Evolutionary conservation across 2,329 filamentous ascomycete species (phyloP), one percentile per base, ranked within the genome.

Genomic region (Torrubiellomyces zombiae): DNA sequence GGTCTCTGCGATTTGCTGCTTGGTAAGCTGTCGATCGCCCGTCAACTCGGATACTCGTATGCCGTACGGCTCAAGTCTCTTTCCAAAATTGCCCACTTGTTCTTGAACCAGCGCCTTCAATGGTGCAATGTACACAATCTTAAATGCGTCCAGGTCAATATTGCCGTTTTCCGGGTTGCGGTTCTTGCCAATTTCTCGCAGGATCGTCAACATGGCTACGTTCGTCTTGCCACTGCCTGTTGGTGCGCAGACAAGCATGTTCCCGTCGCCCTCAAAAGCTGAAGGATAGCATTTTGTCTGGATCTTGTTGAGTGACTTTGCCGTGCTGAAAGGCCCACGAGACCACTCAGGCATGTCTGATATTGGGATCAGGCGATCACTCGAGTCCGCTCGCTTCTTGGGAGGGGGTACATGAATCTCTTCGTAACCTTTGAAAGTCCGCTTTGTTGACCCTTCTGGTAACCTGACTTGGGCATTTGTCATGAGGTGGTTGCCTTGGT

Each of bases 221-320:
- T 98, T 98, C 2, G 89, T 98, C 58, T 98, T 98, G 45, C 89
- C 89, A 47, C 83, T 93, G 37, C 89, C 89, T 24, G 89, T 98
- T 2, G 89, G 89, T 6, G 89, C 91, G 49, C 89, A 98, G 44
- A 98, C 77, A 28, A 98, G 75, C 80, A 98, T 83, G 47, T 98
- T 98, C 16, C 83, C 86, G 45, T 98, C 91, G 32, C 86, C 79
- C 31, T 82, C 67, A 44, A 98, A 98, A 1, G 89, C 89, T 3
- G 79, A 73, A 2, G 82, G 79, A 45, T 73, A 98, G 47, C 86
- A 95, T 48, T 78, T 85, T 4, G 86, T 89, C 54, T 98, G 89
- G 20, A 98, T 89, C 34, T 83, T 81, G 55, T 98, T 98, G 28
- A 98, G 67, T 22, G 83, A 75, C 42, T 82, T 81, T 6, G 85